Percentiles rank a stretch among this genome's conserved stretches.
phyloP scores from a whole-genome alignment of 352 stramenopile genomes.

The Pythium sp. region DNA sequence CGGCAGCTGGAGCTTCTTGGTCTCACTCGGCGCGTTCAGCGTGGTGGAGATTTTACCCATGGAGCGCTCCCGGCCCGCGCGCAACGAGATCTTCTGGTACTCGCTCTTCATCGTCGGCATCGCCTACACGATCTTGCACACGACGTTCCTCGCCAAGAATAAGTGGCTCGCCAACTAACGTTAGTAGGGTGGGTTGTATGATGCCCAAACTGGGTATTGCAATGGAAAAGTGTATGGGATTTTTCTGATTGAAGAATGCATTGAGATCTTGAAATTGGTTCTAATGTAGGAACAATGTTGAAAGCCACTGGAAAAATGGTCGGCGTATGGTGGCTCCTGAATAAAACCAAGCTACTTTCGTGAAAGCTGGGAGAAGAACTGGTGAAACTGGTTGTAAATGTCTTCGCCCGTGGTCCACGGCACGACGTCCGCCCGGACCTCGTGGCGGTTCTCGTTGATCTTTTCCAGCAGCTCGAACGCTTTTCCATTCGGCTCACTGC shows the following conservation, averaged over 20 bases:
- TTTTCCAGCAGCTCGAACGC: conserved; percentile 33
- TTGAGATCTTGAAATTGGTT: neutral
- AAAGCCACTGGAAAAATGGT: neutral
- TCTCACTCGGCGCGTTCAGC: conserved; percentile 50
- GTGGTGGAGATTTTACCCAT: conserved; percentile 43
- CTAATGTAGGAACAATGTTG: neutral
- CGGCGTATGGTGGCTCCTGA: neutral
- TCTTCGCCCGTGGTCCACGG: conserved; percentile 52
- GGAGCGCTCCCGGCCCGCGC: conserved; percentile 26
- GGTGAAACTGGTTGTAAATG: conserved; percentile 36
- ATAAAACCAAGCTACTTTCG: neutral
- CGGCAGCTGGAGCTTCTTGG: conserved; percentile 59
- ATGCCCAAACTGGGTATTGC: too few species aligned
- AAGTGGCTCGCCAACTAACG: conserved; percentile 35
- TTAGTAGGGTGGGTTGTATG: neutral
- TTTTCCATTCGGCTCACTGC: conserved; percentile 19
- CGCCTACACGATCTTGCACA: conserved; percentile 45
- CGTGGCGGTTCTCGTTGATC: conserved; percentile 33
- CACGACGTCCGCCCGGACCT: conserved; percentile 34
- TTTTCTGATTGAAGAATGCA: neutral
- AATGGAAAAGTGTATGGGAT: neutral
- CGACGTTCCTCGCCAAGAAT: conserved; percentile 62
- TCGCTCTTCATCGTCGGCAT: conserved; percentile 41
- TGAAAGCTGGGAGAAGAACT: conserved; percentile 19
- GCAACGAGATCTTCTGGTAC: conserved; percentile 48